A percentile compares a stretch with the other conserved stretches of the same genome.
phyloP scores from a whole-genome alignment of 2,329 filamentous ascomycete species.

The Diatrype stigma region DNA sequence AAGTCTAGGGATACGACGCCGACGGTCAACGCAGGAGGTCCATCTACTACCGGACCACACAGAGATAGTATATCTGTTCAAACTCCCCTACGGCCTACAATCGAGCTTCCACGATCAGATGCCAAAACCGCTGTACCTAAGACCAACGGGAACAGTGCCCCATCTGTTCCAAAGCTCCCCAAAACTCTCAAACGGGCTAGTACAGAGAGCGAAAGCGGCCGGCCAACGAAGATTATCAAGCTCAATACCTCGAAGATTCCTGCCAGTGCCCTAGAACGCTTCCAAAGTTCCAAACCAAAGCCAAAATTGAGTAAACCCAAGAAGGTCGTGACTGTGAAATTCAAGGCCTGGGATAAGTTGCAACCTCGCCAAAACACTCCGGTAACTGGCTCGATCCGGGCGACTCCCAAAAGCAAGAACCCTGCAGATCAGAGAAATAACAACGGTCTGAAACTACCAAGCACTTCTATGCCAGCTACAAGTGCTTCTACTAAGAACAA shows the following conservation, averaged over 20 bases:
- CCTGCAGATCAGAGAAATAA: conserved; percentile 10
- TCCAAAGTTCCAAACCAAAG: too few relatives aligned
- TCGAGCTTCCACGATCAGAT: conserved; percentile 21
- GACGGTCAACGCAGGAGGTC: conserved; percentile 1
- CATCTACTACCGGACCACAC: conserved; percentile 9
- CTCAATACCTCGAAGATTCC: conserved; percentile 25
- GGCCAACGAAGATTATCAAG: conserved; percentile 29
- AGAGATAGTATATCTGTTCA: conserved; percentile 26
- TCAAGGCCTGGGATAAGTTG: conserved; percentile 23
- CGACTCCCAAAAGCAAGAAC: conserved; percentile 21
- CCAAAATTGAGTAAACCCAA: too few relatives aligned
- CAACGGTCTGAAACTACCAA: neutral
- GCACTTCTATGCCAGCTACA: neutral
- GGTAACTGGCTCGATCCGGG: conserved; percentile 23
- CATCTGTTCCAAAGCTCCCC: conserved; percentile 11
- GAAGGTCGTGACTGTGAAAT: conserved; percentile 24
- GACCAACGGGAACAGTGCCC: conserved; percentile 13
- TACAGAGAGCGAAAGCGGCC: conserved; percentile 22
- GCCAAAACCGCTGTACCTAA: conserved; percentile 18
- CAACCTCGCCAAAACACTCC: conserved; percentile 9
- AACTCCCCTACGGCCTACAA: conserved; percentile 21
- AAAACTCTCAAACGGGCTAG: conserved; percentile 23
- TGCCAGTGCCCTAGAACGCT: conserved; percentile 14
- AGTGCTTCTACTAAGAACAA: neutral
- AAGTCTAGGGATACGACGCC: conserved; percentile 10